Evolutionary conservation across 768 basidiomycete genomes (phyloP), one percentile per base, ranked within the genome.

Genomic region (Rhizopogon roseolus): DNA sequence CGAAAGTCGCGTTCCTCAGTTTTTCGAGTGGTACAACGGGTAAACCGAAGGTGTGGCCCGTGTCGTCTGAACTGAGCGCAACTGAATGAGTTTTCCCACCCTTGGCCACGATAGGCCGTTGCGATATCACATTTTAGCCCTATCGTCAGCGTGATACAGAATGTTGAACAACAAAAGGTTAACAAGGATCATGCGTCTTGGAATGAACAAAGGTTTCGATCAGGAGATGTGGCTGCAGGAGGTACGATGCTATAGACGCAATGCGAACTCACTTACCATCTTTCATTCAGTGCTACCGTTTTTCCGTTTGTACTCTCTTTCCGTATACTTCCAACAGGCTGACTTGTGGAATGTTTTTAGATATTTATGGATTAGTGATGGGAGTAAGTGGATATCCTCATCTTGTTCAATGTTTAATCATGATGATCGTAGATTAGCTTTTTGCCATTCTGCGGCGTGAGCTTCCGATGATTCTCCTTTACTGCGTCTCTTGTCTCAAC

Each of bases 91-190:
- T 10, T 36, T 13, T 28, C 8, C 27, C 13, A 32, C 13, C 5
- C 19, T 7, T 34, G 7, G 5, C 22, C 19, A 19, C 8, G 16
- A 9, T 34, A 85, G 85, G 88, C 85, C 9, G 85, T 88, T n/a
- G 76, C 74, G 7, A 82, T 90, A 53, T 64, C 87, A 0, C 88
- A 90, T 63, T 84, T 81, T 62, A 66, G 77, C 0, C 77, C 86
- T 5, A 84, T 88, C 29, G 73, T 79, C 16, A 88, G 86, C 61
- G 68, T 83, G 4, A 62, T 85, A n/a, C 84, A 86, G 66, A 82
- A 73, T 71, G 77, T 76, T 1, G 53, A 73, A 39, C 82, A 82
- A 59, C 75, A 75, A 58, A 74, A 71, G 41, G 22, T 22, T 22
- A 22, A 22, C 22, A 22, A 22, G 22, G 22, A 22, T 22, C 3